Evolutionary conservation across 1,284 basidiomycete species (phyloP), one percentile per base, ranked within the genome.

Genomic region (Entoloma clypeatum): DNA sequence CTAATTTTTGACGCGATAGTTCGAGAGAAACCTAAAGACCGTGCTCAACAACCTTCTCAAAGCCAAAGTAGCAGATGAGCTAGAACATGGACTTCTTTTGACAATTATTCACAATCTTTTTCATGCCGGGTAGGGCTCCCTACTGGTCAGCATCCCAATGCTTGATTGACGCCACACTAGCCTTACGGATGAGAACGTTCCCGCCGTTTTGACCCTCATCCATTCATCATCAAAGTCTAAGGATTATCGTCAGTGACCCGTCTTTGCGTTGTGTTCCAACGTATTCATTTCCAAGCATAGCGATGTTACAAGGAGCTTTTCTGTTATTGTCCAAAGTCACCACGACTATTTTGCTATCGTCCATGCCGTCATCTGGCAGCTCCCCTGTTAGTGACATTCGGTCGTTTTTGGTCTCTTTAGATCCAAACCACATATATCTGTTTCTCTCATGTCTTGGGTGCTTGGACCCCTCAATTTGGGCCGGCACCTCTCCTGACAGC

Each of bases 391-490:
- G 65, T 21, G 57, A 62, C 42, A 74, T 89, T 36, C 75, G 78
- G 6, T 64, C 70, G 36, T 63, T 84, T 10, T 62, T 89, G 13
- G 65, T 63, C 1, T 82, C 81, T 0, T 55, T 61, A 4, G 68
- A 77, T 31, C 64, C 71, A 0, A 82, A 84, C 49, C 75, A 83
- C 30, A 63, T 77, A 39, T 80, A 80, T 59, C 51, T 81, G 9
- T 86, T 86, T 49, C 54, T 89, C 7, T 65, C 69, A 2, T 87
- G 82, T 49, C 57, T 89, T 31, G 64, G 71, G 24, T 74, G 68
- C 31, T 47, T 87, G 8, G 71, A 80, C 49, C 70, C 77, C 3
- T 57, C 56, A 17, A 49, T 78, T 23, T 89, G 86, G 86, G 79
- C 83, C 4, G 86, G 85, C 7, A 79, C 70, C 4, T 61, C 58